These are phyloP conservation scores for Epichloe glyceriae DNA, from an alignment of 2,329 filamentous ascomycete species.

Conservation along the genomic window DNA sequence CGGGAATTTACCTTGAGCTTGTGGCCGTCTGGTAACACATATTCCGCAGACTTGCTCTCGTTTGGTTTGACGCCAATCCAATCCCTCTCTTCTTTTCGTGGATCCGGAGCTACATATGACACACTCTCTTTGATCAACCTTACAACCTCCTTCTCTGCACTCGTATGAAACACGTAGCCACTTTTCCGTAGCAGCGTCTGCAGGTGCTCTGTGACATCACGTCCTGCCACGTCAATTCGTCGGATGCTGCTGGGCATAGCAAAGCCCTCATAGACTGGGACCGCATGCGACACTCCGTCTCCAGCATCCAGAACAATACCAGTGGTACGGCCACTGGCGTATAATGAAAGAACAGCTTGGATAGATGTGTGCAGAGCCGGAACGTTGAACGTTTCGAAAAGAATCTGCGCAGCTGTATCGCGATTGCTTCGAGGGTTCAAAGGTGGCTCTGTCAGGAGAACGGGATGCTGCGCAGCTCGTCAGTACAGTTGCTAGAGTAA, in stretches of 20 bases:
- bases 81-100: conserved; percentile 90
- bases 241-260: conserved; percentile 92
- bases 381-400: conserved; percentile 98
- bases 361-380: conserved; percentile 94
- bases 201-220: conserved; percentile 92
- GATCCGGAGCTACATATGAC: conserved; percentile 81
- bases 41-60: conserved; percentile 69
- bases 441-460: conserved; percentile 89
- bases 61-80: conserved; percentile 73
- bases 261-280: conserved; percentile 96
- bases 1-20: conserved; percentile 59
- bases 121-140: conserved; percentile 92
- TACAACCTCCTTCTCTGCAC: conserved; percentile 98
- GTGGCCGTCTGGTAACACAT: conserved; percentile 81
- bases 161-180: conserved; percentile 92
- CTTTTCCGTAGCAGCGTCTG: conserved; percentile 83
- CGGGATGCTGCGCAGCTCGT: conserved; percentile 55
- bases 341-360: conserved; percentile 89
- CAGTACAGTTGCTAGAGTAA: conserved; percentile 3
- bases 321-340: conserved; percentile 89
- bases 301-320: conserved; percentile 92
- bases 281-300: conserved; percentile 92
- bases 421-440: conserved; percentile 92
- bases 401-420: conserved; percentile 89
- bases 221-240: conserved; percentile 87